Evolutionary conservation across 257 asterid genomes (phyloP).

Genomic region (Primulina eburnea): DNA sequence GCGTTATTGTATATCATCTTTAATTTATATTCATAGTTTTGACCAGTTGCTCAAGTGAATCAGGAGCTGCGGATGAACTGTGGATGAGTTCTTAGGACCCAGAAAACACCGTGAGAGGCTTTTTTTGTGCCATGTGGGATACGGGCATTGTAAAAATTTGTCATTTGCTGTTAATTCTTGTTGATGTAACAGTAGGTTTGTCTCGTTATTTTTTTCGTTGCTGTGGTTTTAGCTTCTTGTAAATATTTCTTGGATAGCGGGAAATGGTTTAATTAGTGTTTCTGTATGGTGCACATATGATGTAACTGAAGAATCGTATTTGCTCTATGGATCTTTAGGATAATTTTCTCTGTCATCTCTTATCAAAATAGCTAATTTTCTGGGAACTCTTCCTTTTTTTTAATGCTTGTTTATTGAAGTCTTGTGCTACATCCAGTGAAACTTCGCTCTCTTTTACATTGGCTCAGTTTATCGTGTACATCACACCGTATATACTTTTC

Average conservation of each 20-base stretch:
- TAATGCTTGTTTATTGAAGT: too few relatives aligned
- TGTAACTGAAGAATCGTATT: background rate
- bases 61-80: background rate
- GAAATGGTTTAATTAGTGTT: background rate
- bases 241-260: background rate
- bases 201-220: background rate
- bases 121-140: background rate
- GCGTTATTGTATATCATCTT: constrained; percentile 25
- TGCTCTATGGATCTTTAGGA: too few relatives aligned
- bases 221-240: background rate
- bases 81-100: background rate
- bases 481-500: too few relatives aligned
- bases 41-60: background rate
- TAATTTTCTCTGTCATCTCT: too few relatives aligned
- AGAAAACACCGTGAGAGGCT: background rate
- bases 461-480: too few relatives aligned
- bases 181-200: background rate
- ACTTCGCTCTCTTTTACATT: too few relatives aligned
- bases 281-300: background rate
- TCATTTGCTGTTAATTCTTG: background rate
- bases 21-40: background rate
- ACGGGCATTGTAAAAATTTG: background rate
- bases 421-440: too few relatives aligned
- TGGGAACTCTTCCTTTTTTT: too few relatives aligned
- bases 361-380: too few relatives aligned